Base-by-base conservation (phyloP, 139 green algal genomes). In the Astrephomene gubernaculifera region DNA sequence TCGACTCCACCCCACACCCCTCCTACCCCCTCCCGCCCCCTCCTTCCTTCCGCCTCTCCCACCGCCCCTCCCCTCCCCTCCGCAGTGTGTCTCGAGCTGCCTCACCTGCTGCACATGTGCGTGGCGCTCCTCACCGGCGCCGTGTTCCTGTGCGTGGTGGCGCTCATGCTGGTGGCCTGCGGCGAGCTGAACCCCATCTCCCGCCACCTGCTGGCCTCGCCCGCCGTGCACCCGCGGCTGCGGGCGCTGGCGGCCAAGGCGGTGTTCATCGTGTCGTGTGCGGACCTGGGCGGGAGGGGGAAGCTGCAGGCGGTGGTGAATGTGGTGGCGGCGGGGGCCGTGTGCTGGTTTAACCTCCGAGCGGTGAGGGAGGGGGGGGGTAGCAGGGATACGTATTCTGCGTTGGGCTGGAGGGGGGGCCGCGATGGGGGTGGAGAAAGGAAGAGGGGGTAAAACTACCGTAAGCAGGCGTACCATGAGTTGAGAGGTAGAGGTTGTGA, bases 31-130 rank as follows among this genome's bases (percentile, higher is more conserved):
- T 17, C 17, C 49, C 12, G 14, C 49, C 49, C 17, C 17, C 14
- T 25, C 14, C 49, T 17, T 17, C 49, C 12, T 57, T 25, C 49
- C 12, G 49, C 14, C 17, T 12, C 14, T 57, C 49, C 49, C 14
- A 57, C 49, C 49, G 12, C 49, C 14, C 57, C 19, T 6, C 24
- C 24, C 57, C 19, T 9, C n/a, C 19, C 44, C 43, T 43, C 43
- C 8, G 0, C 70, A 76, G 54, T 63, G 68, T 87, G 81, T 41
- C 49, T 87, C 39, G 33, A 57, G 33, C 81, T 87, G 81, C 81
- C 81, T 27, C 81, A 87, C 69, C 27, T 87, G 6, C 21, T 87
- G 19, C 54, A 81, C 81, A 19, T 87, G 12, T 4, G 35, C 6
- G 69, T 87, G 36, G 69, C 52, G 24, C 4, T 31, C 12, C 1